Evolutionary conservation across 2,329 filamentous ascomycete species (phyloP), one percentile per base, ranked within the genome.

Genomic region (Huntiella savannae): DNA sequence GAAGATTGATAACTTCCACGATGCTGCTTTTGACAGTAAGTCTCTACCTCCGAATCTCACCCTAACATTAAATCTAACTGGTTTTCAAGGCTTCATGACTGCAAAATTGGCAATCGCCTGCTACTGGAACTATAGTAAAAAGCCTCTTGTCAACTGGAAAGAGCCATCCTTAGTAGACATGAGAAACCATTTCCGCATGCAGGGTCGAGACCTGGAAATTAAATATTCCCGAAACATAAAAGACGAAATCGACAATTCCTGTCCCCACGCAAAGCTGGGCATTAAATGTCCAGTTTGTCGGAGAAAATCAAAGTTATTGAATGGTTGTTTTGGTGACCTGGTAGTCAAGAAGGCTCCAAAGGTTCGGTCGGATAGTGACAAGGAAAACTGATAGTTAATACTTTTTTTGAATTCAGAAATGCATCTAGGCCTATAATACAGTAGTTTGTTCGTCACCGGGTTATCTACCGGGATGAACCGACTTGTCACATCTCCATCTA

Each of bases 11-110:
- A 38, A 22, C 35, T 52, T 50, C 7, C 75, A 79, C 47, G 68
- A 77, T 53, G 75, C 75, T 4, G 76, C 74, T 10, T 79, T 67
- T 51, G 75, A 79, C 55, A 75, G 71, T 63, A 55, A 54, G 58
- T 40, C 7, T 17, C 13, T 40, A 17, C 10, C 13, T 40, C 11
- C 8, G 22, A 28, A 28, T 28, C 8, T 7, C 22, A 7, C 6
- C 1, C 8, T 10, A 28, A 28, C 7, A 28, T 7, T 10, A 28
- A 17, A 40, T 40, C 15, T 40, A 19, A 40, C 6, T n/a, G 38
- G 8, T 3, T 40, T 8, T 4, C 12, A 17, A 61, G 62, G 62
- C 49, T 63, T 54, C 52, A 66, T 67, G 57, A 68, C 65, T 0
- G 63, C 62, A 0, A 55, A 61, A 8, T 54, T 67, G 1, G 63